Evolutionary conservation across 2,329 filamentous ascomycete genomes (phyloP), one percentile per base, ranked within the genome.

Genomic region (Colletotrichum truncatum): DNA sequence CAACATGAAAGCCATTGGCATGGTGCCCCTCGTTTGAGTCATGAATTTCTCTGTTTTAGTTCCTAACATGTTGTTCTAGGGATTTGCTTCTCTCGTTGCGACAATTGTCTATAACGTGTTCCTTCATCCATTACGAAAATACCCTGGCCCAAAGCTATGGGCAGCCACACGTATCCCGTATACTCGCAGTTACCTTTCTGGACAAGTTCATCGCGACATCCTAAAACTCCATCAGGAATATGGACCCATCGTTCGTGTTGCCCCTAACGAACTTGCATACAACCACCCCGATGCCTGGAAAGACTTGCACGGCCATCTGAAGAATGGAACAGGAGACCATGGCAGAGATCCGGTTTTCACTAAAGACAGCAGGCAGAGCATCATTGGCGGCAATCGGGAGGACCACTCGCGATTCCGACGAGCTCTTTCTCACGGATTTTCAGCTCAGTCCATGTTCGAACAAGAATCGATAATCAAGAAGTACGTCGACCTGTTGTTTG

Each of bases 221-320:
- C 68, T 71, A 11, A 66, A 67, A 6, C 70, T 82, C 14, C 80
- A 82, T 67, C 68, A 73, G 8, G 64, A 73, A 32, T 82, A 82
- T 61, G 83, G 83, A 5, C 74, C 76, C 1, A 75, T 85, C 1
- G 81, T 85, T 4, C 79, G 84, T 10, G 71, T 84, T 28, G 77
- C 77, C 7, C 82, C 84, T 1, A 74, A 82, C 58, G 81, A 85
- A 67, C 75, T 85, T 2, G 78, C 81, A 1, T 85, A 81, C 69
- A 77, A 73, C 38, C 70, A 74, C 16, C 70, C 73, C 6, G 60
- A 73, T 3, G 70, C 70, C 5, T 81, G 78, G 75, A 76, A 78
- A 67, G 79, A 83, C 30, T 79, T 83, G 32, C 79, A 80, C 59
- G 75, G 75, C 7, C 70, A 73, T 46, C 25, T 58, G 2, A 61